These are phyloP conservation scores for Globisporangium viniferum DNA, from an alignment of 352 stramenopile genomes.

Conservation along the genomic window DNA sequence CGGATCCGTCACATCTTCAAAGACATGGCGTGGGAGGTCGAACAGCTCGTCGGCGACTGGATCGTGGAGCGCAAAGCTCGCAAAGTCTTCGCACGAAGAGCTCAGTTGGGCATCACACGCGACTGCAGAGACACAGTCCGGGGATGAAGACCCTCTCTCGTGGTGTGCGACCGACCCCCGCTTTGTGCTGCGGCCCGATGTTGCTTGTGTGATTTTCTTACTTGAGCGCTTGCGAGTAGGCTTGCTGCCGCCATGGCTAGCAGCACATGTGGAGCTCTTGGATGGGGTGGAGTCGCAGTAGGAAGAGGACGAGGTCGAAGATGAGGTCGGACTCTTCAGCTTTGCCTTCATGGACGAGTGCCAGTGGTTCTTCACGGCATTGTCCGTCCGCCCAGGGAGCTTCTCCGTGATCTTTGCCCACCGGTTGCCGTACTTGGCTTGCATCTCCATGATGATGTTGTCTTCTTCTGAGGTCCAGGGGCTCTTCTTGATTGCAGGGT, in stretches of 20 bases:
- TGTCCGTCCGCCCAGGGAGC: constrained; percentile 94
- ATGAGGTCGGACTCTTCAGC: constrained; percentile 24
- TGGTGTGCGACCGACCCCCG: constrained; percentile 3
- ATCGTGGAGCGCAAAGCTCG: constrained; percentile 15
- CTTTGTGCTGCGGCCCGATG: background rate
- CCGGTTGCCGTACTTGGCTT: constrained; percentile 90
- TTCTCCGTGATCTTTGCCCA: constrained; percentile 98
- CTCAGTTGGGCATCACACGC: background rate
- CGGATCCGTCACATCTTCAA: constrained; percentile 17
- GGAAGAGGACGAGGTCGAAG: background rate
- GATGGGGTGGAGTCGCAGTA: background rate
- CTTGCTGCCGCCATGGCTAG: background rate
- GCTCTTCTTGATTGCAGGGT: constrained; percentile 73
- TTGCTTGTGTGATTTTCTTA: constrained; percentile 10
- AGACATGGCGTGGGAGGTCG: constrained; percentile 16
- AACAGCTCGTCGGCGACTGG: constrained; percentile 14
- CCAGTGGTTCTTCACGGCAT: constrained; percentile 98
- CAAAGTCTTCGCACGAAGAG: constrained; percentile 15
- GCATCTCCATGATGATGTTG: constrained; percentile 74
- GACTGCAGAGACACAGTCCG: constrained; percentile 16
- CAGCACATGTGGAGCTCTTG: background rate
- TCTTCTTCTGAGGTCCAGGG: constrained; percentile 87
- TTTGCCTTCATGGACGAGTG: constrained; percentile 81
- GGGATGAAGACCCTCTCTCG: constrained; percentile 18
- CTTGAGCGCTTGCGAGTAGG: constrained; percentile 8